Conservation (phyloP, 2,329 filamentous ascomycete species). For the Berkeleyomyces rouxiae region DNA sequence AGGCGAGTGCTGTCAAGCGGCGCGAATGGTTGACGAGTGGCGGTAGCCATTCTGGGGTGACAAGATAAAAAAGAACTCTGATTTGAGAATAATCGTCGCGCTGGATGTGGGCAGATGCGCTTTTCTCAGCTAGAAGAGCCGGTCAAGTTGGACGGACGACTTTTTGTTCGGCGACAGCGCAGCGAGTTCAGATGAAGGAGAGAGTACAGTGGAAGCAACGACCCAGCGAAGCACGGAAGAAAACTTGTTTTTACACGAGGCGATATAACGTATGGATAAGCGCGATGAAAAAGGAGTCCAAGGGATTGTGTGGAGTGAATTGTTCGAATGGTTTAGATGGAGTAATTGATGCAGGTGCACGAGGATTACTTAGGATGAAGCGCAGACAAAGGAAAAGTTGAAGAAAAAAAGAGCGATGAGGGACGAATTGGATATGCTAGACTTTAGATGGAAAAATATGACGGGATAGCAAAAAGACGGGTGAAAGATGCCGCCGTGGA, state of each 20-base stretch:
- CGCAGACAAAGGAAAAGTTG: not conserved
- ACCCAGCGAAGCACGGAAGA: slow-evolving; percentile 5
- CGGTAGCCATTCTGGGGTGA: slow-evolving; percentile 31
- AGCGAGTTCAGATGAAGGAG: not conserved
- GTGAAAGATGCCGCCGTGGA: not conserved
- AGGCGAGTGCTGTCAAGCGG: slow-evolving; percentile 53
- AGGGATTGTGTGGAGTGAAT: not conserved
- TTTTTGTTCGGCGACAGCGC: not conserved
- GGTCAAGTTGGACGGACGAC: not conserved
- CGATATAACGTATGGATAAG: not conserved
- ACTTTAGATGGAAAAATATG: not conserved
- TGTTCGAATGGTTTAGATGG: not conserved
- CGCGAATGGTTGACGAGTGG: slow-evolving; percentile 57
- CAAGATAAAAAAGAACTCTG: not conserved
- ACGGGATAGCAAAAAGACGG: not conserved
- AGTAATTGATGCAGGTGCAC: not conserved
- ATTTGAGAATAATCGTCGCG: not conserved
- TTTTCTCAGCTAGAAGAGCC: not conserved
- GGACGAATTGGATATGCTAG: not conserved
- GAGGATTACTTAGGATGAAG: not conserved
- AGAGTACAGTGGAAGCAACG: not conserved
- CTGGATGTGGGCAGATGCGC: not conserved
- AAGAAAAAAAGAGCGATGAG: not conserved
- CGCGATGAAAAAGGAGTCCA: not conserved
- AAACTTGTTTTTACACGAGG: too few species aligned